phyloP scores from a whole-genome alignment of 176 grass and related monocot species.

The Eragrostis nindensis region DNA sequence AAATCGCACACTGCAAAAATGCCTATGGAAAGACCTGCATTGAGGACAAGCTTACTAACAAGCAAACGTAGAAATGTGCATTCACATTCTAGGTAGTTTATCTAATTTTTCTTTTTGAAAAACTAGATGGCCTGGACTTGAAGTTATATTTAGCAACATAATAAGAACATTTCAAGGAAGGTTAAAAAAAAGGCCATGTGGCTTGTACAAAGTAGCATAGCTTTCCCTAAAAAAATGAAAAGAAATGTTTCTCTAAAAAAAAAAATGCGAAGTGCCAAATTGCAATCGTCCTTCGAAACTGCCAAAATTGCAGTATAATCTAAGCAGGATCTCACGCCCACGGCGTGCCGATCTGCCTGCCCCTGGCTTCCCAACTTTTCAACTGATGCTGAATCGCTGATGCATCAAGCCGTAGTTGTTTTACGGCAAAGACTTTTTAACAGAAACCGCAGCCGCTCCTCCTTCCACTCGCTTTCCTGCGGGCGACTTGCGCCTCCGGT shows the following conservation, averaged over 20 bases:
- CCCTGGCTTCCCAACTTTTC: neutral
- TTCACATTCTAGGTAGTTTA: neutral
- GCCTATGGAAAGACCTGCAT: too few relatives aligned
- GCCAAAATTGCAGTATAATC: neutral
- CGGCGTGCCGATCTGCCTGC: neutral
- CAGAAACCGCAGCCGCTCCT: conserved; percentile 34
- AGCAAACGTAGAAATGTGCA: neutral
- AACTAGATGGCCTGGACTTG: neutral
- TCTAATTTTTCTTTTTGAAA: too few relatives aligned
- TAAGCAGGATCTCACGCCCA: neutral
- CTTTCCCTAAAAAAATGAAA: too few relatives aligned
- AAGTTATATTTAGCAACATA: neutral
- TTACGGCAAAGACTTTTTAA: neutral
- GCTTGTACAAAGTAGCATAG: neutral
- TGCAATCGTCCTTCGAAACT: neutral
- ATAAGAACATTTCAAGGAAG: neutral
- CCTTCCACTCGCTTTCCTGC: conserved; percentile 33
- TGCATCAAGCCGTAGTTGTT: neutral
- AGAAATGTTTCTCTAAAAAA: neutral
- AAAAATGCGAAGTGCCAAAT: neutral
- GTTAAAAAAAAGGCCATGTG: neutral
- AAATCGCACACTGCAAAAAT: too few relatives aligned
- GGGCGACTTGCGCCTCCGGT: conserved; percentile 40
- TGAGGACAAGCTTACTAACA: too few relatives aligned
- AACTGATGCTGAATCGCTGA: too few relatives aligned